Evolutionary conservation across 495 filamentous ascomycete species (phyloP).

Genomic region (Xylaria grammica): DNA sequence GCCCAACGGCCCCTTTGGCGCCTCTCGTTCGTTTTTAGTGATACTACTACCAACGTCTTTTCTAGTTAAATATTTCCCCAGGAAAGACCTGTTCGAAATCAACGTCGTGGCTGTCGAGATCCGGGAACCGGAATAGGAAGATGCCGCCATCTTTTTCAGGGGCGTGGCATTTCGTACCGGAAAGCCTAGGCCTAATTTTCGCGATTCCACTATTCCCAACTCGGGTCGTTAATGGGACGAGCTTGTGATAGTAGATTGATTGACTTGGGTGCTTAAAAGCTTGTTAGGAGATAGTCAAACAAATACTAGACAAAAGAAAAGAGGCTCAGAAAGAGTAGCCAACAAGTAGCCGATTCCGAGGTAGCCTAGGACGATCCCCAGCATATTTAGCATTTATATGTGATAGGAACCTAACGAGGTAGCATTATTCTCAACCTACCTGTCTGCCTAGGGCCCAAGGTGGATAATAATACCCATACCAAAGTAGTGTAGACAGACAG

Average conservation of each 20-base stretch:
- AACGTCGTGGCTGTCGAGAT: neutral
- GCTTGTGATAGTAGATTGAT: too few species aligned
- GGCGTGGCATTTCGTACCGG: neutral
- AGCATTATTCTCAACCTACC: neutral
- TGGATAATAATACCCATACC: neutral
- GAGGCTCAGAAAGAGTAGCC: neutral
- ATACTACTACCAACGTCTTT: neutral
- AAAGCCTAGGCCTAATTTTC: neutral
- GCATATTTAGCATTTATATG: neutral
- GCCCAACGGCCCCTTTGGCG: slow-evolving; percentile 8
- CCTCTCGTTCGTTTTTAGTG: neutral
- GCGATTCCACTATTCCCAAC: neutral
- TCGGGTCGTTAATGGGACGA: too few species aligned
- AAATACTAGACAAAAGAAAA: neutral
- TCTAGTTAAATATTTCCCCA: neutral
- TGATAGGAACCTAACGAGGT: neutral
- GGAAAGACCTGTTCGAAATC: neutral
- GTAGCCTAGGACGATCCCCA: neutral
- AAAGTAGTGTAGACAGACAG: neutral
- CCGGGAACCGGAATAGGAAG: neutral
- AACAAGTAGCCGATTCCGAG: neutral
- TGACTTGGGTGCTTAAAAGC: too few species aligned
- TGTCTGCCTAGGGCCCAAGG: neutral
- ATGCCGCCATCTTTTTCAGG: neutral
- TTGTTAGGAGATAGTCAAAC: too few species aligned